Conservation (phyloP, 805 yeast species). For the Candida corydali region DNA sequence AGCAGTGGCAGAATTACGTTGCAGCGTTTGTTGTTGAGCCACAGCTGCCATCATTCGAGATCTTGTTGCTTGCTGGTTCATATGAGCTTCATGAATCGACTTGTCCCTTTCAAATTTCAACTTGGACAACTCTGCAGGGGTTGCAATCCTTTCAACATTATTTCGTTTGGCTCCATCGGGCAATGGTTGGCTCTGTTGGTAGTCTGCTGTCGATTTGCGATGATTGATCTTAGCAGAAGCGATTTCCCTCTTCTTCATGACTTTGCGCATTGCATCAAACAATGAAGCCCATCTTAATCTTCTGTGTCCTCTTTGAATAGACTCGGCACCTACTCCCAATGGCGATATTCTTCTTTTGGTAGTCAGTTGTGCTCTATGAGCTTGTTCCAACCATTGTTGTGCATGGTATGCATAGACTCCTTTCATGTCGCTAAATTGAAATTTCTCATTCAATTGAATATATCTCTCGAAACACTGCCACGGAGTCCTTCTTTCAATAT, state of each 20-base stretch:
- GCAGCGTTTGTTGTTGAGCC: slow-evolving; percentile 29
- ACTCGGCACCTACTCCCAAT: slow-evolving; percentile 87
- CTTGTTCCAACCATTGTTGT: slow-evolving; percentile 88
- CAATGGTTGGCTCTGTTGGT: slow-evolving; percentile 1
- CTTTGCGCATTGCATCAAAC: slow-evolving; percentile 91
- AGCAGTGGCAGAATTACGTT: slow-evolving; percentile 2
- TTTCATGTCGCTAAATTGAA: slow-evolving; percentile 80
- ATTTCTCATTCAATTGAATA: slow-evolving; percentile 85
- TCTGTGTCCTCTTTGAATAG: slow-evolving; percentile 89
- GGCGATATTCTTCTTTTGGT: slow-evolving; percentile 89
- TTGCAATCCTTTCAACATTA: slow-evolving; percentile 42
- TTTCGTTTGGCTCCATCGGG: slow-evolving; percentile 7
- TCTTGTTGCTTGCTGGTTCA: slow-evolving; percentile 43
- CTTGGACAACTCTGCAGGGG: slow-evolving; percentile 81
- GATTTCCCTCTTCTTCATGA: slow-evolving; percentile 84
- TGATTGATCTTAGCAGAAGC: slow-evolving; percentile 35
- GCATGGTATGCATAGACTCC: slow-evolving; percentile 83
- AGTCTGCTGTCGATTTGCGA: slow-evolving; percentile 15
- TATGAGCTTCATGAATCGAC: slow-evolving; percentile 72
- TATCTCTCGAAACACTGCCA: slow-evolving; percentile 99
- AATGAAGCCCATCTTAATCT: slow-evolving; percentile 93
- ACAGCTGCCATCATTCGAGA: slow-evolving; percentile 41
- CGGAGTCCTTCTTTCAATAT: slow-evolving; percentile 92
- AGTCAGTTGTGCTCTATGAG: slow-evolving; percentile 81
- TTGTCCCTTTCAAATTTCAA: slow-evolving; percentile 84